Evolutionary conservation across 2,329 filamentous ascomycete genomes (phyloP).

Genomic region (Scedosporium minutisporum): DNA sequence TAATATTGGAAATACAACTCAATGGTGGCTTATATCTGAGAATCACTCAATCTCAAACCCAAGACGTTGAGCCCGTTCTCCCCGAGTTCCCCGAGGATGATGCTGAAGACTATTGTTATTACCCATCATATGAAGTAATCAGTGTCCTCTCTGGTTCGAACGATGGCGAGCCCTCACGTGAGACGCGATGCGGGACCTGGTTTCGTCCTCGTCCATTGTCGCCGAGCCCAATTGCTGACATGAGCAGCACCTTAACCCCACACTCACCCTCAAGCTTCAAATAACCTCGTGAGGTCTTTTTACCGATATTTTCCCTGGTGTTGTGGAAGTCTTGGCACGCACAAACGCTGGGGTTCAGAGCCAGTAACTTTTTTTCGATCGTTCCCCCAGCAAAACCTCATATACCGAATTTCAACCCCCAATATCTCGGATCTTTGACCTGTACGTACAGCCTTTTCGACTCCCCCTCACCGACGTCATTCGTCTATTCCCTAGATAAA

Average conservation of each 20-base stretch:
- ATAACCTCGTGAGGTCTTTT: neutral
- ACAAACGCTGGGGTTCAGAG: slow-evolving; percentile 31
- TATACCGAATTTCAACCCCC: neutral
- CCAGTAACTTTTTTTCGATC: slow-evolving; percentile 27
- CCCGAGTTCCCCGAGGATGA: neutral
- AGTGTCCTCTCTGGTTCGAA: too few species aligned
- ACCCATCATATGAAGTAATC: neutral
- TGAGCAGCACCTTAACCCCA: neutral
- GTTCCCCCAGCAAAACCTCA: slow-evolving; percentile 9
- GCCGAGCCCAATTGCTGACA: neutral
- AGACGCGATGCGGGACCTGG: neutral
- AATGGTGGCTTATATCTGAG: neutral
- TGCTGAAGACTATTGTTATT: neutral
- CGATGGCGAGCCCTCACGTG: too few species aligned
- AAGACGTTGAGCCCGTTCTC: too few species aligned
- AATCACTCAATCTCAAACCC: too few species aligned
- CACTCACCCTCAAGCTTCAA: neutral
- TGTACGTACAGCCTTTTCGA: neutral
- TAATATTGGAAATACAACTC: neutral
- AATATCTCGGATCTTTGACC: neutral
- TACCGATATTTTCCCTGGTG: neutral
- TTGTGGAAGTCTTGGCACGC: slow-evolving; percentile 33
- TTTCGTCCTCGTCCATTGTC: neutral
- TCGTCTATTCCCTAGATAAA: neutral
- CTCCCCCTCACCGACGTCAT: neutral